Evolutionary conservation across 1,139 yeast genomes (phyloP), one percentile per base, ranked within the genome.

Genomic region (Candida sojae): DNA sequence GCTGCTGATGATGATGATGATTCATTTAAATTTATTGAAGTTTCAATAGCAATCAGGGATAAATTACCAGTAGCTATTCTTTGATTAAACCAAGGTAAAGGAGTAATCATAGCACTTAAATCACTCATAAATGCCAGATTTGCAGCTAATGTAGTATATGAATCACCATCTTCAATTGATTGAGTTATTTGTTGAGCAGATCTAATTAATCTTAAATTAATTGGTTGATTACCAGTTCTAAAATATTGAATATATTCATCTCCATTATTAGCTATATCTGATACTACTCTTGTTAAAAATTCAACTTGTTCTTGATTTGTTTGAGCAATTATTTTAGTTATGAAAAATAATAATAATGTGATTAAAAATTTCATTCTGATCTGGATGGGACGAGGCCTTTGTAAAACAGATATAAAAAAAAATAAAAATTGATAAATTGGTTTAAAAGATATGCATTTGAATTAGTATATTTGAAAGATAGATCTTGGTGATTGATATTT

Each of bases 101-200:
- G 54, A 28, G 71, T 62, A 28, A 72, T 76, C 51, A 62, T 67
- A 4, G 58, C 46, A 45, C 60, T 64, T 42, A 72, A 51, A 17
- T 62, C 53, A 12, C 21, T 17, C 43, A 48, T 45, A 11, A 52
- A 30, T 11, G 13, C 48, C 39, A 34, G 40, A 45, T 61, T 56
- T 30, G 62, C 58, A 51, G 70, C 59, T 48, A 71, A 53, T 11
- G 77, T 69, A 36, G 76, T 71, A 58, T 71, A 61, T 6, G 64
- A 58, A 53, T 70, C 71, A 54, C 71, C 74, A 54, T 71, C 74
- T 54, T 68, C 67, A 3, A 48, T 43, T 6, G 31, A 17, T n/a
- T 68, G 60, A 8, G 49, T 53, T 10, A 71, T 58, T 42, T 54
- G 50, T 8, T 43, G 45, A 7, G 67, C 67, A 37, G 65, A 49